A percentile compares a stretch with the other conserved stretches of the same genome.
Evolutionary conservation across 768 basidiomycete species (phyloP).

Genomic region (Boletellus ananas): DNA sequence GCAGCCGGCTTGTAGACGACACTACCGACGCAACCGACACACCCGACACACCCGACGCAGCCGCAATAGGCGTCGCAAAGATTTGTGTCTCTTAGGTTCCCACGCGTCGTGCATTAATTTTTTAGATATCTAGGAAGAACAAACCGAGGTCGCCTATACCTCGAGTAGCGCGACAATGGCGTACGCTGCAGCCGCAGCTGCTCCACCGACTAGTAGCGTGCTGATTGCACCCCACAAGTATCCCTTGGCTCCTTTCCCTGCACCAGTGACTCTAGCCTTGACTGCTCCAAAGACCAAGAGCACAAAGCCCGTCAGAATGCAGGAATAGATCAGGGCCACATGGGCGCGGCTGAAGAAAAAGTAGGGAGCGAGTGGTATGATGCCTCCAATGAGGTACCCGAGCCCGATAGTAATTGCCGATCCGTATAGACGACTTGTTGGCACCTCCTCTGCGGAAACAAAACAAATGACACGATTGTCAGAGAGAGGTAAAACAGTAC

Average conservation of each 20-base stretch:
- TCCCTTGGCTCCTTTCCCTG: slow-evolving; percentile 56
- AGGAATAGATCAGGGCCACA: slow-evolving; percentile 67
- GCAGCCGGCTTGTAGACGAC: too few relatives aligned
- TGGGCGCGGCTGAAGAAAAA: slow-evolving; percentile 79
- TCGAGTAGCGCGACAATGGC: slow-evolving; percentile 54
- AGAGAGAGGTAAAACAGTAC: slow-evolving; percentile 22
- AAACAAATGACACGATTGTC: background rate
- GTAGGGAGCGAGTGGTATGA: slow-evolving; percentile 90
- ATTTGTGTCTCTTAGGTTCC: too few relatives aligned
- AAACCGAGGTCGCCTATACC: background rate
- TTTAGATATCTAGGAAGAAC: too few relatives aligned
- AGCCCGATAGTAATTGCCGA: slow-evolving; percentile 95
- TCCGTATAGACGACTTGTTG: slow-evolving; percentile 75
- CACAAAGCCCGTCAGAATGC: slow-evolving; percentile 76
- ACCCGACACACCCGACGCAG: too few relatives aligned
- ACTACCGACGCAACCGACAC: too few relatives aligned
- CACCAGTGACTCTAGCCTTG: slow-evolving; percentile 87
- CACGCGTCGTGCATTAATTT: too few relatives aligned
- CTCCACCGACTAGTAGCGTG: slow-evolving; percentile 85
- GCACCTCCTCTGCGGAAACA: slow-evolving; percentile 71
- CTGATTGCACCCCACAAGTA: slow-evolving; percentile 86
- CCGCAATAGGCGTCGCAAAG: too few relatives aligned
- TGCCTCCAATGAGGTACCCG: slow-evolving; percentile 89
- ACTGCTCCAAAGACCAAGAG: slow-evolving; percentile 88
- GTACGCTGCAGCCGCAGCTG: slow-evolving; percentile 78